Percentiles rank a stretch among this genome's conserved stretches.
Evolutionary conservation across 192 early-diverging fungal genomes (phyloP).

Genomic region (Coemansia guatemalensis): DNA sequence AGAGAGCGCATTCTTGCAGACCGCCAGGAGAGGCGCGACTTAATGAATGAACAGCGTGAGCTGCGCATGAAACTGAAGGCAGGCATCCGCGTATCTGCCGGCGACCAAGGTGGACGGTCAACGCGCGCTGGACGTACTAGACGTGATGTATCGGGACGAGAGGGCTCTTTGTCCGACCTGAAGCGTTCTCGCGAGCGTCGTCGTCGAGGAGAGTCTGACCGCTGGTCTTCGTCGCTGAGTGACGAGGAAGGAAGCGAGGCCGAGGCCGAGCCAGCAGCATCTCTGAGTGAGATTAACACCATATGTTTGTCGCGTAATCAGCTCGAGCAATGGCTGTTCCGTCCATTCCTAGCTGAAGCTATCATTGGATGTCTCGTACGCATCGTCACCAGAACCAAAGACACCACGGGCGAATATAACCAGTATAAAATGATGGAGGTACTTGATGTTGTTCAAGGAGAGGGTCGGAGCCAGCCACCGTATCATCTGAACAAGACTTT

Average conservation of each 20-base stretch:
- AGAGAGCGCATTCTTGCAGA: conserved; percentile 74
- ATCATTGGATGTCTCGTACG: conserved; percentile 69
- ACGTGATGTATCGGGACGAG: conserved; percentile 3
- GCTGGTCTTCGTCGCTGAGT: conserved; percentile 33
- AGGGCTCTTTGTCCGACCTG: conserved; percentile 52
- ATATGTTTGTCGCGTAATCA: conserved; percentile 64
- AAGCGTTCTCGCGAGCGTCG: conserved; percentile 58
- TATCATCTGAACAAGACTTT: conserved; percentile 62
- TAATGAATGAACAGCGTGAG: conserved; percentile 47
- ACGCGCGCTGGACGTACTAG: conserved; percentile 9
- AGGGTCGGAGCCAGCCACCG: conserved; percentile 54
- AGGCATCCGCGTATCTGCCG: conserved; percentile 14
- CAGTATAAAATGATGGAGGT: conserved; percentile 62
- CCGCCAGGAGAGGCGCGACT: conserved; percentile 62
- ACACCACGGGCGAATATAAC: conserved; percentile 59
- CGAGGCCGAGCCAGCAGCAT: conserved; percentile 33
- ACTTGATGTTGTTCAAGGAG: conserved; percentile 56
- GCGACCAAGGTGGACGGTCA: conserved; percentile 6
- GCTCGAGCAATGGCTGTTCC: conserved; percentile 72
- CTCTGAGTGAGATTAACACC: conserved; percentile 62
- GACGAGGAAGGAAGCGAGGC: conserved; percentile 37
- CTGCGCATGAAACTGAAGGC: conserved; percentile 42
- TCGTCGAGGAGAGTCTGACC: conserved; percentile 18
- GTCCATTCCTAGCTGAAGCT: conserved; percentile 67
- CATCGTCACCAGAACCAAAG: conserved; percentile 47